Conservation (phyloP, 2,329 filamentous ascomycete genomes). For the Biscogniauxia marginata region DNA sequence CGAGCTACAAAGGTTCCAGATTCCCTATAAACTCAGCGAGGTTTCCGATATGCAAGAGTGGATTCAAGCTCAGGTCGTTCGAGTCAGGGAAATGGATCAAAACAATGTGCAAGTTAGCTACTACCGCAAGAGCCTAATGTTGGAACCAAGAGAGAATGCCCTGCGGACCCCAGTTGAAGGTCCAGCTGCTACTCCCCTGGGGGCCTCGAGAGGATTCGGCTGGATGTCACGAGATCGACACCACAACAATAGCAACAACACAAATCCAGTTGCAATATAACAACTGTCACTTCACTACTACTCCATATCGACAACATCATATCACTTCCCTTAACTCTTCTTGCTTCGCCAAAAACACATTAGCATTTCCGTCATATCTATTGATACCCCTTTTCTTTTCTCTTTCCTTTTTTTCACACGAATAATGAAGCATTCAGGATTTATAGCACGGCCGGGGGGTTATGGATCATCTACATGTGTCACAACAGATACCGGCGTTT, state of each 20-base stretch:
- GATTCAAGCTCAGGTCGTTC: conserved; percentile 78
- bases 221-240: conserved; percentile 52
- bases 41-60: conserved; percentile 89
- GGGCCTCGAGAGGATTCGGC: conserved; percentile 39
- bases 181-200: conserved; percentile 21
- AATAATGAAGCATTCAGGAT: conserved; percentile 28
- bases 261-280: conserved; percentile 23
- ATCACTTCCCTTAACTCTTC: not conserved
- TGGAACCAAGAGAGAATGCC: conserved; percentile 69
- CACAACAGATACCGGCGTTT: conserved; percentile 24
- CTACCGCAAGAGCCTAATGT: conserved; percentile 79
- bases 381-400: conserved; percentile 32
- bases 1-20: conserved; percentile 93
- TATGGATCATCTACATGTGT: conserved; percentile 24
- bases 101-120: conserved; percentile 59
- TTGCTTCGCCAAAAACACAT: not conserved
- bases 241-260: conserved; percentile 20
- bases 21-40: conserved; percentile 81
- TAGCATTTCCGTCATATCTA: conserved; percentile 26
- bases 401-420: conserved; percentile 21
- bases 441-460: conserved; percentile 18
- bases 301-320: not conserved
- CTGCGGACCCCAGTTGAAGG: conserved; percentile 34
- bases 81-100: conserved; percentile 63
- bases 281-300: not conserved